phyloP scores from a whole-genome alignment of 345 rosid genomes.

The Raphanus raphanistrum region DNA sequence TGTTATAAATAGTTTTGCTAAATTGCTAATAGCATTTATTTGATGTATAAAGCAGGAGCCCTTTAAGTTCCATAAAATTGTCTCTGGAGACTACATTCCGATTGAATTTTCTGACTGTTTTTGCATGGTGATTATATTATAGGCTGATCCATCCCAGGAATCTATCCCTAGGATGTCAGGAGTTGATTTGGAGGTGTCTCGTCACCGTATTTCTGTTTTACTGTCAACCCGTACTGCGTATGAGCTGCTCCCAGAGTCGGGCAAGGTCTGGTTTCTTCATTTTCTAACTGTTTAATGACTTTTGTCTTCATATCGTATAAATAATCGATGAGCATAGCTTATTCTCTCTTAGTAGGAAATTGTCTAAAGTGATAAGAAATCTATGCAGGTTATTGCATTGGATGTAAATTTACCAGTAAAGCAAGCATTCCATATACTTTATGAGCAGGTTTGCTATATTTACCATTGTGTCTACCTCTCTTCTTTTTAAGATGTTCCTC shows the following conservation, averaged over 20 bases:
- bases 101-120: slow-evolving; percentile 31
- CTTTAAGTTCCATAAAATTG: not conserved
- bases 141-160: slow-evolving; percentile 48
- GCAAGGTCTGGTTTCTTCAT: slow-evolving; percentile 78
- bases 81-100: not conserved
- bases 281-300: slow-evolving; percentile 32
- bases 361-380: not conserved
- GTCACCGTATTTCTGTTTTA: slow-evolving; percentile 63
- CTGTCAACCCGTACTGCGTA: slow-evolving; percentile 77
- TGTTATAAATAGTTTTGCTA: not conserved
- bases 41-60: slow-evolving; percentile 6
- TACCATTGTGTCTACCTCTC: slow-evolving; percentile 14
- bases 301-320: slow-evolving; percentile 8
- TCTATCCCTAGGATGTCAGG: slow-evolving; percentile 55
- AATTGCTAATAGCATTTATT: not conserved
- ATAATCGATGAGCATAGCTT: slow-evolving; percentile 9
- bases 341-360: slow-evolving; percentile 7
- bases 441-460: slow-evolving; percentile 72
- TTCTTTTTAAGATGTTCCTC: slow-evolving; percentile 18
- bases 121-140: slow-evolving; percentile 20
- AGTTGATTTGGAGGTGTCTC: slow-evolving; percentile 71
- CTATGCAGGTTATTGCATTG: slow-evolving; percentile 77
- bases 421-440: slow-evolving; percentile 95
- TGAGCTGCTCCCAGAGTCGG: slow-evolving; percentile 94
- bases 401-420: slow-evolving; percentile 93